Percentiles rank a stretch among this genome's conserved stretches.
Conservation (phyloP, 768 basidiomycete species). For the Paxillus involutus region DNA sequence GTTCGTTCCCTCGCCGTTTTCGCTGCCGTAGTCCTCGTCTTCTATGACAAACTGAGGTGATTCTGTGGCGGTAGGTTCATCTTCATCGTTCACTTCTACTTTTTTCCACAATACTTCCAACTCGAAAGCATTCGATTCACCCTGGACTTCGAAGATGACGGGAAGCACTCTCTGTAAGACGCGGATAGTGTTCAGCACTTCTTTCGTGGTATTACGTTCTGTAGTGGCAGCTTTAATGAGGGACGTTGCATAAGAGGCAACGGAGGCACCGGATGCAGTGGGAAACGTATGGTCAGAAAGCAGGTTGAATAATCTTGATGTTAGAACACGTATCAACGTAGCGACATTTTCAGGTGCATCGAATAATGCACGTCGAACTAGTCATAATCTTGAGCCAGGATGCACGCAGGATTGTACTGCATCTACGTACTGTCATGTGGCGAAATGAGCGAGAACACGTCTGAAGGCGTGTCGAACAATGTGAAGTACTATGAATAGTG, state of each 20-base stretch:
- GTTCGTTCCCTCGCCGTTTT: conserved; percentile 35
- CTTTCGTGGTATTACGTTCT: conserved; percentile 73
- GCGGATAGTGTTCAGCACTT: conserved; percentile 90
- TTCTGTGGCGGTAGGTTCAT: conserved; percentile 24
- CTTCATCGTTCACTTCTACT: conserved; percentile 45
- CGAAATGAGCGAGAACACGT: conserved; percentile 87
- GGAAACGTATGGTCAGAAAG: conserved; percentile 83
- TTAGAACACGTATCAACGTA: conserved; percentile 73
- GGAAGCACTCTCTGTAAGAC: conserved; percentile 88
- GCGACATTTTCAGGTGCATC: conserved; percentile 86
- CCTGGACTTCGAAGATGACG: conserved; percentile 81
- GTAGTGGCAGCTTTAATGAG: conserved; percentile 59
- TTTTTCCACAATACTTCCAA: conserved; percentile 81
- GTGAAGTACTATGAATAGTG: conserved; percentile 60
- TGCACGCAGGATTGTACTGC: conserved; percentile 1
- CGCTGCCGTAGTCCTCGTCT: conserved; percentile 67
- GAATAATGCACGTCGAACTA: conserved; percentile 80
- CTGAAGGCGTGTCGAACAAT: conserved; percentile 86
- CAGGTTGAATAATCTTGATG: conserved; percentile 68
- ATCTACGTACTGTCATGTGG: conserved; percentile 73
- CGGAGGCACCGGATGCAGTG: conserved; percentile 49
- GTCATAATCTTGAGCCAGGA: conserved; percentile 7
- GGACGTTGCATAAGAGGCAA: conserved; percentile 67
- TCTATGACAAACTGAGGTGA: conserved; percentile 85
- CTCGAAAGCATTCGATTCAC: conserved; percentile 73